Conservation (phyloP, 2,329 filamentous ascomycete species). For the Xylariaceae sp. region DNA sequence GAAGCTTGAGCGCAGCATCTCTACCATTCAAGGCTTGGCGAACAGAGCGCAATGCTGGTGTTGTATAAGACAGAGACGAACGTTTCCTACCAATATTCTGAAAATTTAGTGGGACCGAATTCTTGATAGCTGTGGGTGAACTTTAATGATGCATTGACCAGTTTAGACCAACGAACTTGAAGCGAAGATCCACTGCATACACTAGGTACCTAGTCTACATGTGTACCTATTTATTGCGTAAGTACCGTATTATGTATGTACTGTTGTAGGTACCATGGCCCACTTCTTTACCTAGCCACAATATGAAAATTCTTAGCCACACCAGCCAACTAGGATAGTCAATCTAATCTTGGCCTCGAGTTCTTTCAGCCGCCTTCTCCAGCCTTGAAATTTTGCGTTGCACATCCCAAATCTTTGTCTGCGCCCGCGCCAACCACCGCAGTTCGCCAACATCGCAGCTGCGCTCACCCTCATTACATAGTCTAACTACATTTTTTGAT, state of each 20-base stretch:
- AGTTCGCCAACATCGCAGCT: constrained; percentile 25
- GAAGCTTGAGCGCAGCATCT: neutral
- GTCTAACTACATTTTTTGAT: neutral
- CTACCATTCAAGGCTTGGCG: constrained; percentile 10
- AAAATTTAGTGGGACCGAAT: constrained; percentile 31
- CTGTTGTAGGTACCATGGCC: too few relatives aligned
- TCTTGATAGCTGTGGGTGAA: neutral
- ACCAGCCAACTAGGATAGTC: constrained; percentile 10
- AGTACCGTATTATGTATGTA: too few relatives aligned
- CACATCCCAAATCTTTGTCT: constrained; percentile 26
- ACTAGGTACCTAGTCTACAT: too few relatives aligned
- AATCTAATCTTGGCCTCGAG: constrained; percentile 4
- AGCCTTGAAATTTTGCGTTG: constrained; percentile 34
- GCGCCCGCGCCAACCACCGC: constrained; percentile 6
- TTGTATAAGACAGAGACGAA: constrained; percentile 4
- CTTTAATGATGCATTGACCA: neutral
- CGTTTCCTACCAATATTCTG: neutral
- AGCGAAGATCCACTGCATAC: too few relatives aligned
- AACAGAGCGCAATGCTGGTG: constrained; percentile 1
- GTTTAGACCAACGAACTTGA: too few relatives aligned
- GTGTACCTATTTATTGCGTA: too few relatives aligned
- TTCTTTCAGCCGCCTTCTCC: constrained; percentile 35
- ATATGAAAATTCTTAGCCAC: too few relatives aligned
- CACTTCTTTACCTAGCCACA: too few relatives aligned
- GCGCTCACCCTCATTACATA: constrained; percentile 12